Percentiles rank a stretch among this genome's conserved stretches.
Evolutionary conservation across 108 stramenopile genomes (phyloP).

Genomic region (Licmophora abbreviata): DNA sequence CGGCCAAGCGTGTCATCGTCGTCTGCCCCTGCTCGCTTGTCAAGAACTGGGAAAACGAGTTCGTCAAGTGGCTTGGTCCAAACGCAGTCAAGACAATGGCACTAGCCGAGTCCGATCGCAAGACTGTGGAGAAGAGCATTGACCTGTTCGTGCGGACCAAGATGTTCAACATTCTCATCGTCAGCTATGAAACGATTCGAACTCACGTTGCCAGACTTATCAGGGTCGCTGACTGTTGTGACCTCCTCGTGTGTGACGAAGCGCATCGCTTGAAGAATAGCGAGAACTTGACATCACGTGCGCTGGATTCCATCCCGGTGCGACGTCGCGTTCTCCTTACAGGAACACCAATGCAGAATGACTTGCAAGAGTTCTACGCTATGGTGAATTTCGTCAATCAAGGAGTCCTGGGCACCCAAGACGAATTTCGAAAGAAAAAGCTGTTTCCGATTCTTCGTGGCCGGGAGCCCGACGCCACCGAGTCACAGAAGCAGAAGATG

Average conservation of each 20-base stretch:
- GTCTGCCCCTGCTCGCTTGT: constrained; percentile 96
- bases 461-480: constrained; percentile 95
- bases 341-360: constrained; percentile 97
- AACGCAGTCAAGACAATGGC: constrained; percentile 70
- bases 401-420: constrained; percentile 82
- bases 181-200: constrained; percentile 93
- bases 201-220: constrained; percentile 75
- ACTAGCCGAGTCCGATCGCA: constrained; percentile 80
- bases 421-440: constrained; percentile 73
- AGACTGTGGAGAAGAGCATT: constrained; percentile 75
- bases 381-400: constrained; percentile 98
- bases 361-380: constrained; percentile 91
- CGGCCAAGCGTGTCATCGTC: constrained; percentile 87
- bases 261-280: constrained; percentile 98
- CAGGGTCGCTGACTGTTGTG: constrained; percentile 78
- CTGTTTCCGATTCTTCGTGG: constrained; percentile 85
- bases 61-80: constrained; percentile 94
- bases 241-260: constrained; percentile 95
- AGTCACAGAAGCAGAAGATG: constrained; percentile 72
- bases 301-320: constrained; percentile 76
- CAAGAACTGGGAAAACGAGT: constrained; percentile 98
- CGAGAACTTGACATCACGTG: constrained; percentile 88
- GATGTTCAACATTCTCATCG: constrained; percentile 82
- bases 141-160: constrained; percentile 74
- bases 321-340: constrained; percentile 88